Conservation (phyloP, 106 monocot genomes). For the Phalaenopsis aphrodite region DNA sequence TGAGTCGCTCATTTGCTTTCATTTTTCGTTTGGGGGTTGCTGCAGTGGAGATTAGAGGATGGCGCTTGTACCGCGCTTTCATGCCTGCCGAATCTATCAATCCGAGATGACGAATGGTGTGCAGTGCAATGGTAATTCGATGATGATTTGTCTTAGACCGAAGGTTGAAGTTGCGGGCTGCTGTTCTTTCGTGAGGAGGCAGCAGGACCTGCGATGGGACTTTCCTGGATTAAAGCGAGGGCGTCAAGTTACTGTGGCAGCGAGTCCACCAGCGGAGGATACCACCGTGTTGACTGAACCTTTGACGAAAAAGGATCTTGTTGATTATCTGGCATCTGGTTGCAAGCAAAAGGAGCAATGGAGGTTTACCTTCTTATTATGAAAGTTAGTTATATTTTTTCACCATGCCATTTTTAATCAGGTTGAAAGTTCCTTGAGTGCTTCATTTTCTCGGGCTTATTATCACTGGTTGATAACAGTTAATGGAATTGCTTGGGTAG, state of each 20-base stretch:
- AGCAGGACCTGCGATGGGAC: conserved; percentile 9
- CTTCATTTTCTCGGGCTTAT: neutral
- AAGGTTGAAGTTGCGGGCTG: conserved; percentile 5
- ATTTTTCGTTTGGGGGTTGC: neutral
- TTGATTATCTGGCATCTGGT: conserved; percentile 70
- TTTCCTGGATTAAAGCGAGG: conserved; percentile 12
- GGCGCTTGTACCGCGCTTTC: conserved; percentile 23
- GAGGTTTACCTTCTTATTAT: conserved; percentile 39
- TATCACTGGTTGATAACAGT: neutral
- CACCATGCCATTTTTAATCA: neutral
- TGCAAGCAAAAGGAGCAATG: conserved; percentile 86
- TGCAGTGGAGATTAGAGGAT: conserved; percentile 11
- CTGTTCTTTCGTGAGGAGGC: conserved; percentile 10
- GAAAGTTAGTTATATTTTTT: neutral
- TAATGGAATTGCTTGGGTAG: neutral
- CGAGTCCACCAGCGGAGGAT: conserved; percentile 86
- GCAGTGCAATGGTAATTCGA: conserved; percentile 15
- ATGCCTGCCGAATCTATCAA: conserved; percentile 7
- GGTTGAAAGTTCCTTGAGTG: neutral
- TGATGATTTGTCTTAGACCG: conserved; percentile 1
- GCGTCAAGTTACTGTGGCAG: conserved; percentile 40
- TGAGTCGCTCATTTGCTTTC: neutral
- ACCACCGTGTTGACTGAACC: conserved; percentile 60
- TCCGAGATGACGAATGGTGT: conserved; percentile 4
- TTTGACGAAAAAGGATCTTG: conserved; percentile 85